Base-by-base conservation (phyloP, 2,329 filamentous ascomycete genomes). In the Aspergillus carbonarius region DNA sequence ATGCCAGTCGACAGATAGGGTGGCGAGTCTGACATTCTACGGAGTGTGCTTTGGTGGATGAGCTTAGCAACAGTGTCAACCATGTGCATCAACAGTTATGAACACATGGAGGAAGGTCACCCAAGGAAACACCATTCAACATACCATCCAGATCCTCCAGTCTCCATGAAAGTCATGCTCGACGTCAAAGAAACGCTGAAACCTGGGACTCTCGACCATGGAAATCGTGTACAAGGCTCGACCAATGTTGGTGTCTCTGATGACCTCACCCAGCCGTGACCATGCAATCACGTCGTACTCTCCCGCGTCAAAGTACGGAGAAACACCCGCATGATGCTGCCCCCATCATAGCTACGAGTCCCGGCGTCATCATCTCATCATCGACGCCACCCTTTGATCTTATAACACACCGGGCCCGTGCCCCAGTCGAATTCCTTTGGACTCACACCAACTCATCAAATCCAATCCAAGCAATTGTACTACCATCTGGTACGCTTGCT, bases 321-420 rank as follows among this genome's bases (percentile, higher is more conserved):
- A 27, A 48, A 32, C n/a, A 32, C 25, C 44, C 44, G 44, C 44
- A 40, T 40, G 13, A 18, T n/a, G 37, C 37, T n/a, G 37, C 37
- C 17, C 6, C 23, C 42, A 17, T 30, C 23, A 47, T 39, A 20
- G 42, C 27, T 3, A 17, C 6, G 5, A 65, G 62, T 68, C 57
- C 64, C 51, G 51, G 68, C 71, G 70, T 73, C 71, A 73, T 72
- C 42, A 57, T 60, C 58, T 47, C 61, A 64, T 71, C 71, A 72
- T 70, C 44, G 25, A 57, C 66, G 63, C 71, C 70, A 71, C 69
- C 57, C 8, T 25, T 47, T 17, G 32, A 40, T 37, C 34, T 23
- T 57, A 57, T 55, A 57, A 47, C 17, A 25, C 7, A 25, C n/a
- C 20, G 27, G 30, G n/a, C 42, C 42, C 39, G 27, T 57, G 34